Evolutionary conservation across 1,284 basidiomycete species (phyloP).

Genomic region (Stygiomarasmius scandens): DNA sequence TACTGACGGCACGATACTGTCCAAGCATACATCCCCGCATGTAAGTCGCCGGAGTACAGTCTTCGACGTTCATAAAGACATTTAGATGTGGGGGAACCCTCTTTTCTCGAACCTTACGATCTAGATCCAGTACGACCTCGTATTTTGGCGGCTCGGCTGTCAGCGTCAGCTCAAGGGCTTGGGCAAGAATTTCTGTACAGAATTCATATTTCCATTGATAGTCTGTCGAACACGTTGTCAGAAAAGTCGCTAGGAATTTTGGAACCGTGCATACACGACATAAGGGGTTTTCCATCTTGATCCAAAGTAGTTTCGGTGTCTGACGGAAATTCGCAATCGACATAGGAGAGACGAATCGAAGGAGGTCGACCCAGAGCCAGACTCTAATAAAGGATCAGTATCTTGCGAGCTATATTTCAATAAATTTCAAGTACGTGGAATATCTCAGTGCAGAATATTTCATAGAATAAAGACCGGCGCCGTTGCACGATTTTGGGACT

Average conservation of each 20-base stretch:
- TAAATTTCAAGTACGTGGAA: slow-evolving; percentile 42
- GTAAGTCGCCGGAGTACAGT: slow-evolving; percentile 51
- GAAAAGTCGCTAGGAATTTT: neutral
- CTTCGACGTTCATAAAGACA: slow-evolving; percentile 46
- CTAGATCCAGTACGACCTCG: slow-evolving; percentile 56
- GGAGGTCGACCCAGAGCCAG: slow-evolving; percentile 57
- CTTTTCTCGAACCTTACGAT: slow-evolving; percentile 59
- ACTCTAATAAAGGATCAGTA: slow-evolving; percentile 37
- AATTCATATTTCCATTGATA: slow-evolving; percentile 53
- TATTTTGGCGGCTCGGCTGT: slow-evolving; percentile 55
- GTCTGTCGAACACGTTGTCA: slow-evolving; percentile 28
- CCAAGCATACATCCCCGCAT: slow-evolving; percentile 51
- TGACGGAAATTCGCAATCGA: slow-evolving; percentile 59
- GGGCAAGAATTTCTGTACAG: slow-evolving; percentile 50
- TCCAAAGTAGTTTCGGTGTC: slow-evolving; percentile 51
- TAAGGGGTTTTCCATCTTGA: slow-evolving; percentile 45
- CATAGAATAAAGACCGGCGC: slow-evolving; percentile 61
- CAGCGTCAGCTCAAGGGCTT: slow-evolving; percentile 52
- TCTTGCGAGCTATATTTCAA: neutral
- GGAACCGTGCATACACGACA: slow-evolving; percentile 44
- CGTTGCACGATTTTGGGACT: slow-evolving; percentile 54
- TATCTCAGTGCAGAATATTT: slow-evolving; percentile 51
- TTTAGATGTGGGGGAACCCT: slow-evolving; percentile 53
- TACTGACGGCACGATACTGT: slow-evolving; percentile 53
- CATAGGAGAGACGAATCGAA: slow-evolving; percentile 55